Conservation (phyloP, 1,284 basidiomycete genomes). For the Sphaerobolus stellatus region DNA sequence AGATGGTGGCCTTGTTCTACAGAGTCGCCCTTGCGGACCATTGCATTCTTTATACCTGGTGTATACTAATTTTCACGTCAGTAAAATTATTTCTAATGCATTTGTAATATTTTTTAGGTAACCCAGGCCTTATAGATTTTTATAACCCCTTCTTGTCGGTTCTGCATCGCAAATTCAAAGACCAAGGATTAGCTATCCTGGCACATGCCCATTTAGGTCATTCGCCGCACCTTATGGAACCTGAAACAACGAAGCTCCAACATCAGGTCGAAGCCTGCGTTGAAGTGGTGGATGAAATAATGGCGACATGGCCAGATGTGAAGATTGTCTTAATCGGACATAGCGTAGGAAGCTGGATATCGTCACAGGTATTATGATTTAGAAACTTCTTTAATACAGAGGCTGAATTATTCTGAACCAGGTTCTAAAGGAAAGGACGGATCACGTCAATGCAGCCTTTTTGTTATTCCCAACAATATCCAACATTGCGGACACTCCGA, state of each 20-base stretch:
- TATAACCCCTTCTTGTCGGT: conserved; percentile 55
- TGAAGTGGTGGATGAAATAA: conserved; percentile 48
- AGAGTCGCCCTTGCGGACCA: conserved; percentile 6
- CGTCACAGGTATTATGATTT: conserved; percentile 44
- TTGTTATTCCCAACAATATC: conserved; percentile 60
- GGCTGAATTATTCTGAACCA: conserved; percentile 19
- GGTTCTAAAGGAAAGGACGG: conserved; percentile 49
- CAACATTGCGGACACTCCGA: conserved; percentile 55
- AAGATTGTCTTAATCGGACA: conserved; percentile 54
- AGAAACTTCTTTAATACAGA: not conserved
- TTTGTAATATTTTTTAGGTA: conserved; percentile 39
- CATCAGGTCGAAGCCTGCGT: conserved; percentile 50
- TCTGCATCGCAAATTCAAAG: conserved; percentile 37
- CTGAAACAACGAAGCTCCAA: conserved; percentile 28
- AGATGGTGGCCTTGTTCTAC: conserved; percentile 20
- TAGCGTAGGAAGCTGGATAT: conserved; percentile 61
- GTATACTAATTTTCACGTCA: not conserved
- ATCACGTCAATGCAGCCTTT: conserved; percentile 40
- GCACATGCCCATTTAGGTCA: conserved; percentile 56
- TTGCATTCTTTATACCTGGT: conserved; percentile 19
- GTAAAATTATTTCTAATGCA: not conserved
- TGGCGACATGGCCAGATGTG: conserved; percentile 33
- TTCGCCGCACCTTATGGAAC: conserved; percentile 37
- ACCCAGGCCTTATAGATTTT: conserved; percentile 60
- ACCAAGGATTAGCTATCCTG: conserved; percentile 43